Evolutionary conservation across 805 yeast genomes (phyloP).

Genomic region (Kodamaea sagamina): DNA sequence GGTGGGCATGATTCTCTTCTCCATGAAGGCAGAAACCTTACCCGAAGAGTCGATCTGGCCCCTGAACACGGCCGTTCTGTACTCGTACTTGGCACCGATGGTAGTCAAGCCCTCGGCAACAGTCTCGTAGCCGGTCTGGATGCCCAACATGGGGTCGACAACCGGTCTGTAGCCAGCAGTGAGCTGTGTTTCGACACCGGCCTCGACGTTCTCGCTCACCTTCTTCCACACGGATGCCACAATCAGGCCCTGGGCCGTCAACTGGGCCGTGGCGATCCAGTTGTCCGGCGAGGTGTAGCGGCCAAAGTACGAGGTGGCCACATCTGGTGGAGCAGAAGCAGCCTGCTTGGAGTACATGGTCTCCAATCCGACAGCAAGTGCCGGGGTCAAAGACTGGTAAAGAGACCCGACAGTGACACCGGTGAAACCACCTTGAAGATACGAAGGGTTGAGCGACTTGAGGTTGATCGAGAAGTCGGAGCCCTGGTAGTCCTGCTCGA

Average conservation of each 20-base stretch:
- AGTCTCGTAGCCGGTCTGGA: constrained; percentile 80
- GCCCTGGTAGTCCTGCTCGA: constrained; percentile 95
- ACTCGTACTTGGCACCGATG: constrained; percentile 95
- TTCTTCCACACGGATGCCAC: constrained; percentile 92
- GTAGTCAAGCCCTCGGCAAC: constrained; percentile 90
- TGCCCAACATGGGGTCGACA: constrained; percentile 72
- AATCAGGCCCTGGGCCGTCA: constrained; percentile 89
- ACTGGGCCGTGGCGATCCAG: constrained; percentile 93
- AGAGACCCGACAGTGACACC: constrained; percentile 93
- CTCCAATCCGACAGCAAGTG: constrained; percentile 87
- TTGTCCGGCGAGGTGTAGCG: constrained; percentile 78
- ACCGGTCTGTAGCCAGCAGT: constrained; percentile 76
- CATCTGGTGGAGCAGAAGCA: constrained; percentile 74
- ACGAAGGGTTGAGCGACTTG: constrained; percentile 87
- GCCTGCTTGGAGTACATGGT: constrained; percentile 82
- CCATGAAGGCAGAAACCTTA: constrained; percentile 86
- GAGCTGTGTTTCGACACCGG: constrained; percentile 85
- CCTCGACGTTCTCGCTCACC: constrained; percentile 90
- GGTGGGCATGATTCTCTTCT: constrained; percentile 91
- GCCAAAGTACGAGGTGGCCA: constrained; percentile 85
- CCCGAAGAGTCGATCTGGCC: constrained; percentile 92
- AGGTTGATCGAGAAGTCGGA: constrained; percentile 84
- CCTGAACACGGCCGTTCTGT: constrained; percentile 93
- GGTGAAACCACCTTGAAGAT: constrained; percentile 70
- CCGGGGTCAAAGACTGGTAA: constrained; percentile 84